Percentiles rank a stretch among this genome's conserved stretches.
Evolutionary conservation across 2,329 filamentous ascomycete species (phyloP).

Genomic region (Cadophora gregata): DNA sequence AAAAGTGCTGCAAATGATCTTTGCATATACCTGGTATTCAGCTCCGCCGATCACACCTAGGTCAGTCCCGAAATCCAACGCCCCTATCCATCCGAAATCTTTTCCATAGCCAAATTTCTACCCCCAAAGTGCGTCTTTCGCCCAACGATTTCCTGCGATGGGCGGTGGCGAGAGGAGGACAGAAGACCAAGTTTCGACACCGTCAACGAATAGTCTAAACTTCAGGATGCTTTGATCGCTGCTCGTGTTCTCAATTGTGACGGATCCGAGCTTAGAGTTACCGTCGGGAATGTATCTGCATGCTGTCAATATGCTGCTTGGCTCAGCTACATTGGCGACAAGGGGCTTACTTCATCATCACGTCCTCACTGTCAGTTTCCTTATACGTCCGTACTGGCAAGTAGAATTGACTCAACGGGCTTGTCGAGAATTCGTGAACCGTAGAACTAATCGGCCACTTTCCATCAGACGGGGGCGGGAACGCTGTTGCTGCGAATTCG

Average conservation of each 20-base stretch:
- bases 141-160: constrained; percentile 35
- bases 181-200: constrained; percentile 76
- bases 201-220: constrained; percentile 85
- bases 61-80: constrained; percentile 12
- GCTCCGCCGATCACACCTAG: not conserved
- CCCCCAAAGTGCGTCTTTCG: constrained; percentile 43
- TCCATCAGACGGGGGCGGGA: constrained; percentile 65
- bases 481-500: constrained; percentile 90
- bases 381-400: constrained; percentile 83
- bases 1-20: not conserved
- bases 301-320: not conserved
- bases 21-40: not conserved
- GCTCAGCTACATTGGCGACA: not conserved
- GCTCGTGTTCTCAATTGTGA: constrained; percentile 75
- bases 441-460: constrained; percentile 67
- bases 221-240: constrained; percentile 75
- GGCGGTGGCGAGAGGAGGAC: constrained; percentile 55
- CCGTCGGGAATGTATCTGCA: constrained; percentile 78
- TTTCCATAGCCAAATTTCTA: constrained; percentile 19
- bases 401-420: constrained; percentile 93
- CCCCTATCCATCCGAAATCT: constrained; percentile 9
- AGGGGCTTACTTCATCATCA: constrained; percentile 76
- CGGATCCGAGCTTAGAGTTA: constrained; percentile 85
- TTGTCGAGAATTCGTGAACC: constrained; percentile 91
- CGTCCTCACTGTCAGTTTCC: constrained; percentile 81